These are phyloP conservation scores for Ganoderma multipileum DNA, from an alignment of 1,284 basidiomycete genomes.

Conservation along the genomic window DNA sequence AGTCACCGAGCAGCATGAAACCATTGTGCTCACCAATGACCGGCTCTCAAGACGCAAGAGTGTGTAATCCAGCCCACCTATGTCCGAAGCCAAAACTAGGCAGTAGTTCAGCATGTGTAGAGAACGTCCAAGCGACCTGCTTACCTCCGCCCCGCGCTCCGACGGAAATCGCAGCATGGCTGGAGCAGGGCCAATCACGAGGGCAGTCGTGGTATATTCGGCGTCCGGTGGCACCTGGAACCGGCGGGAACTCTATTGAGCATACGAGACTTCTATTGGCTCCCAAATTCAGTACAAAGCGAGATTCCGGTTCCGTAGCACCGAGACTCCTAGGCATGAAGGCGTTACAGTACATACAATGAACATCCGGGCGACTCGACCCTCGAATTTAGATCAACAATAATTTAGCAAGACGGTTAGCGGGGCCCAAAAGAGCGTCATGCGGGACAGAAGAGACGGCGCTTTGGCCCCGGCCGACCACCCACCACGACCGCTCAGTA, in stretches of 20 bases:
- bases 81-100: not conserved
- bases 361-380: not conserved
- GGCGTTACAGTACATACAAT: not conserved
- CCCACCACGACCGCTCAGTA: constrained; percentile 20
- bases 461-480: not conserved
- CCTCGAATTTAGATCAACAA: constrained; percentile 22
- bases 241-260: not conserved
- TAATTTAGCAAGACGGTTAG: constrained; percentile 12
- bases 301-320: too few species aligned
- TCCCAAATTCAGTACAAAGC: constrained; percentile 1
- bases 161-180: not conserved
- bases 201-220: not conserved
- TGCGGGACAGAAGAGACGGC: not conserved
- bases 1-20: not conserved
- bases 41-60: not conserved
- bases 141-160: not conserved
- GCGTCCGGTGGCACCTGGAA: not conserved
- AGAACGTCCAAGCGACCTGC: not conserved
- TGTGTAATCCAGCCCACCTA: not conserved
- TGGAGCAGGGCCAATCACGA: not conserved
- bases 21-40: not conserved
- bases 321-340: not conserved
- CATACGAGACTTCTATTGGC: not conserved
- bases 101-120: not conserved
- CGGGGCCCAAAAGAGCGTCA: not conserved